These are phyloP conservation scores for Luffa aegyptiaca DNA, from an alignment of 306 rosid genomes.

Conservation along the genomic window DNA sequence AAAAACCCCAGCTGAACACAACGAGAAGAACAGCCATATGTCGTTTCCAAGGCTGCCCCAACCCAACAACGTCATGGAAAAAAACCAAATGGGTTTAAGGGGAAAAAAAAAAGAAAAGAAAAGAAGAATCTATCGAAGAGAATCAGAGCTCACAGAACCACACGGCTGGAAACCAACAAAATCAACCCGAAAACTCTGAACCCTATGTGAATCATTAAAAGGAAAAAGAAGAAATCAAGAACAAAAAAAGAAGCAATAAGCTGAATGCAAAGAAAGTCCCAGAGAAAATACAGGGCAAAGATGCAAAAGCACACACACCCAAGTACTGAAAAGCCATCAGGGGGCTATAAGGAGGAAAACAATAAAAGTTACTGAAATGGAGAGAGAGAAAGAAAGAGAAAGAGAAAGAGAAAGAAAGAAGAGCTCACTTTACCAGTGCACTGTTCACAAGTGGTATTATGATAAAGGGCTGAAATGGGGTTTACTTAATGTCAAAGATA, in stretches of 20 bases:
- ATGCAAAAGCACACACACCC: conserved; percentile 15
- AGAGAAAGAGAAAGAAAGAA: conserved; percentile 14
- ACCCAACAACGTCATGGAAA: background rate
- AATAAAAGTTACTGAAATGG: conserved; percentile 18
- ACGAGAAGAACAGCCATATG: conserved; percentile 14
- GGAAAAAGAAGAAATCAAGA: conserved; percentile 10
- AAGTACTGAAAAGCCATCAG: conserved; percentile 24
- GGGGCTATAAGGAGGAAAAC: conserved; percentile 12
- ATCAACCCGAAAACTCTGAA: conserved; percentile 15
- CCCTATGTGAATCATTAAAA: conserved; percentile 25
- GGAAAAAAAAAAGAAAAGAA: background rate
- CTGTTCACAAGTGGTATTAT: conserved; percentile 26
- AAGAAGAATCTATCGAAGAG: background rate
- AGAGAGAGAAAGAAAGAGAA: conserved; percentile 13
- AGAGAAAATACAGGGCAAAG: conserved; percentile 11
- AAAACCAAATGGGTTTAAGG: background rate
- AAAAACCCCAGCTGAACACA: conserved; percentile 6
- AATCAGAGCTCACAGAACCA: background rate
- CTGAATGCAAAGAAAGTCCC: conserved; percentile 17
- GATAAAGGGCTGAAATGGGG: conserved; percentile 21
- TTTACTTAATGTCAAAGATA: conserved; percentile 15
- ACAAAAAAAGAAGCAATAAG: conserved; percentile 10
- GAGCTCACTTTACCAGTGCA: conserved; percentile 21
- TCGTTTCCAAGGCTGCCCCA: background rate
- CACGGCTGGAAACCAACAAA: conserved; percentile 6